Evolutionary conservation across 2,329 filamentous ascomycete species (phyloP).

Genomic region (Sporothrix phasma): DNA sequence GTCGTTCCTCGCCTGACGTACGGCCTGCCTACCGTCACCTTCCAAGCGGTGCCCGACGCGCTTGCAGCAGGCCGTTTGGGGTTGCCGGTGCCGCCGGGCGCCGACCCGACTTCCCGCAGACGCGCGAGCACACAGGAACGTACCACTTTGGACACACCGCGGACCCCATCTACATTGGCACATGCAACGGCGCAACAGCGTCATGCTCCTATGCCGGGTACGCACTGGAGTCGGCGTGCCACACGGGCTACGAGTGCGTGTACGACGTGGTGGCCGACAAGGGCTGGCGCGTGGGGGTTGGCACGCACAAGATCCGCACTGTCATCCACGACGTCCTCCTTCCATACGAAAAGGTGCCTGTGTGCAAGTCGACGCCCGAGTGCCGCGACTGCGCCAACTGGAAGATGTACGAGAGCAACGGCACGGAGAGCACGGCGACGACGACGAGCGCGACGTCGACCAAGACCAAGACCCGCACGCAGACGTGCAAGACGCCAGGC

Average conservation of each 20-base stretch:
- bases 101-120: conserved; percentile 63
- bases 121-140: conserved; percentile 61
- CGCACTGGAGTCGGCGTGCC: conserved; percentile 86
- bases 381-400: conserved; percentile 87
- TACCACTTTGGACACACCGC: conserved; percentile 94
- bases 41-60: conserved; percentile 86
- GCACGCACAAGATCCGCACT: conserved; percentile 79
- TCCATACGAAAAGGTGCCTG: conserved; percentile 70
- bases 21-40: conserved; percentile 81
- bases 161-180: conserved; percentile 86
- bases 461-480: conserved; percentile 53
- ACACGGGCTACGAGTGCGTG: conserved; percentile 75
- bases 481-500: conserved; percentile 77
- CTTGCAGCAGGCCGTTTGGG: conserved; percentile 76
- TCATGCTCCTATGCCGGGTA: conserved; percentile 88
- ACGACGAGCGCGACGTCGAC: conserved; percentile 42
- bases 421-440: conserved; percentile 60
- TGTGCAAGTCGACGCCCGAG: conserved; percentile 64
- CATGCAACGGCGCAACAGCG: conserved; percentile 82
- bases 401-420: conserved; percentile 93
- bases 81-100: conserved; percentile 72
- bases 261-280: conserved; percentile 90
- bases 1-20: conserved; percentile 83
- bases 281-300: conserved; percentile 84
- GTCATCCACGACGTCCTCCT: conserved; percentile 83